Evolutionary conservation across 768 basidiomycete species (phyloP).

Genomic region (Fistulinella prunicolor): DNA sequence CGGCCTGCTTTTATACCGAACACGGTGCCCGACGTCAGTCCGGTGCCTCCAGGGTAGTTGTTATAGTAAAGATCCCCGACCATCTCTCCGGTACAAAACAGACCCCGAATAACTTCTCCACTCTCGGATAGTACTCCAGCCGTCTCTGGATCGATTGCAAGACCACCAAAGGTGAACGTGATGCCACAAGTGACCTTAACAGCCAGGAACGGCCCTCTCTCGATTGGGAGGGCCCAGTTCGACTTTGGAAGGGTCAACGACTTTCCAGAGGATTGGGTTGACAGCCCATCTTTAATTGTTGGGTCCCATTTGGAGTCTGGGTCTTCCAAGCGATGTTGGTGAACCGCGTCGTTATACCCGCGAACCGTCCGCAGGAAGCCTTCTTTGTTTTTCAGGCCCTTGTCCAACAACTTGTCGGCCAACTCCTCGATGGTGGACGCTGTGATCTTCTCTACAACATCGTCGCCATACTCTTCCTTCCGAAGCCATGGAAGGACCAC

Average conservation of each 20-base stretch:
- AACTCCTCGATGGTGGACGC: conserved; percentile 48
- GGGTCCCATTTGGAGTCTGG: conserved; percentile 52
- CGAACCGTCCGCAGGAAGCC: conserved; percentile 45
- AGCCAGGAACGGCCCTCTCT: conserved; percentile 54
- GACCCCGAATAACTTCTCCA: conserved; percentile 44
- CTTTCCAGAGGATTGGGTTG: conserved; percentile 42
- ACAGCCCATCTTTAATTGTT: conserved; percentile 58
- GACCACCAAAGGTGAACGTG: conserved; percentile 71
- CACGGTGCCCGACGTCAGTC: conserved; percentile 61
- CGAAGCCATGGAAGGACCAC: conserved; percentile 44
- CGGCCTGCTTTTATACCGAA: conserved; percentile 58
- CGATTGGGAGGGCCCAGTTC: conserved; percentile 64
- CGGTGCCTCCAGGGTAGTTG: conserved; percentile 72
- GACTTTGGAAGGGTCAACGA: conserved; percentile 51
- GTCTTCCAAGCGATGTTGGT: conserved; percentile 35
- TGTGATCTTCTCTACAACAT: conserved; percentile 52
- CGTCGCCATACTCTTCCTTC: conserved; percentile 65
- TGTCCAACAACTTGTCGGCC: conserved; percentile 41
- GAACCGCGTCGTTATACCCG: conserved; percentile 51
- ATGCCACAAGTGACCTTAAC: conserved; percentile 69
- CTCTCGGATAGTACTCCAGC: conserved; percentile 47
- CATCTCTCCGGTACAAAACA: conserved; percentile 70
- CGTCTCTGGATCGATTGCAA: conserved; percentile 55
- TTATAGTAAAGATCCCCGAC: conserved; percentile 60
- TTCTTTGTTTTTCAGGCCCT: conserved; percentile 45